These are phyloP conservation scores for Thelephora aurantiotincta DNA, from an alignment of 768 basidiomycete genomes.

Conservation along the genomic window DNA sequence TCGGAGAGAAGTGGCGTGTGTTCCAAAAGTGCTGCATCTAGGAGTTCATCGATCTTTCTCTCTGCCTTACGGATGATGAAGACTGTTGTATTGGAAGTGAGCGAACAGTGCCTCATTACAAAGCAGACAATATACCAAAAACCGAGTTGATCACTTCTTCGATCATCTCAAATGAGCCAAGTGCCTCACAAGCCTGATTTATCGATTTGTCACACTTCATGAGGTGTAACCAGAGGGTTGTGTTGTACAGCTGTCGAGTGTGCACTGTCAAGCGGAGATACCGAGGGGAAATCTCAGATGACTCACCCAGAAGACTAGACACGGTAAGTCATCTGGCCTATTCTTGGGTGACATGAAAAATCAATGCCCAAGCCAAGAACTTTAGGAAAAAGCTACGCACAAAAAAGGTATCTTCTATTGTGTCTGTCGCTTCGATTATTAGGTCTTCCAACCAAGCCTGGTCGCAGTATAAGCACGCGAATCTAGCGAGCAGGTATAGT, in stretches of 20 bases:
- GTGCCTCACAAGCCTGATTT: constrained; percentile 64
- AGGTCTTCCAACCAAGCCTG: constrained; percentile 88
- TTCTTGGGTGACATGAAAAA: constrained; percentile 29
- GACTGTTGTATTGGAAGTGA: constrained; percentile 30
- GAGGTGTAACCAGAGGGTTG: constrained; percentile 81
- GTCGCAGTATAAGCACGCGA: constrained; percentile 86
- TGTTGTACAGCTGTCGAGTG: constrained; percentile 48
- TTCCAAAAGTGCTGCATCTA: constrained; percentile 76
- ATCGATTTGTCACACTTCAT: constrained; percentile 76
- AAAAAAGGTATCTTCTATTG: constrained; percentile 85
- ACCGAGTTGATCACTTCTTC: constrained; percentile 92
- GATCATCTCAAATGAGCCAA: constrained; percentile 74
- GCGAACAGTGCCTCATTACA: constrained; percentile 3
- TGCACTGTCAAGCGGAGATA: too few relatives aligned
- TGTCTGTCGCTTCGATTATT: constrained; percentile 79
- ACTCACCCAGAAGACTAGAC: constrained; percentile 69
- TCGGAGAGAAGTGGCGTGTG: constrained; percentile 65
- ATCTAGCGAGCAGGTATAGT: constrained; percentile 81
- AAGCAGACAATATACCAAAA: constrained; percentile 44
- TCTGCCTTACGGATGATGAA: constrained; percentile 93
- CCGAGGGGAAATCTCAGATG: too few relatives aligned
- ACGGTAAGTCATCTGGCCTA: constrained; percentile 73
- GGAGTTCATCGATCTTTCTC: constrained; percentile 70
- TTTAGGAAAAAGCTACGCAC: constrained; percentile 33
- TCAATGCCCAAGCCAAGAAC: constrained; percentile 2